Base-by-base conservation (phyloP, 192 early-diverging fungal genomes). In the Coemansia pectinata region DNA sequence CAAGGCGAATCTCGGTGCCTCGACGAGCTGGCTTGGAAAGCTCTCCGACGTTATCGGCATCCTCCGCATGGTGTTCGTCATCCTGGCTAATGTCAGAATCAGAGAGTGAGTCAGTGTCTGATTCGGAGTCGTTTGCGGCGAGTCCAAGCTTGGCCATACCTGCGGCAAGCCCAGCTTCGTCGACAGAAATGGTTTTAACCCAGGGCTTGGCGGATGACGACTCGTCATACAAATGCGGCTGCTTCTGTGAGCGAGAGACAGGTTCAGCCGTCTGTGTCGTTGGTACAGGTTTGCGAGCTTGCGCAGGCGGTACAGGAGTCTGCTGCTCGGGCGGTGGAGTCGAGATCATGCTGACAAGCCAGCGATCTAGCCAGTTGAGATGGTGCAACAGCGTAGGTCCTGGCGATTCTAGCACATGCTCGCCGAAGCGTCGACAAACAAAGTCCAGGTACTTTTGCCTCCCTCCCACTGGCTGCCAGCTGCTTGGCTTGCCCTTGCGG, bases 1-100 rank as follows among this genome's bases (percentile, higher is more conserved):
- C 85, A 55, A 96, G 79, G 9, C 91, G 84, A 47, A 95, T 87
- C 55, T 92, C 90, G 12, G 87, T 92, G n/a, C 93, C 95, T 14
- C 86, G 78, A 15, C 86, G 87, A 0, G 67, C 65, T n/a, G 87
- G 81, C 44, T 80, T 84, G 44, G 80, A 67, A 6, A 77, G 74
- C 9, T 53, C 73, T 9, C 72, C 75, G 2, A 42, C 65, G 0
- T 7, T 39, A 14, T 45, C 62, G 23, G 17, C 29, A 3, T 33
- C 50, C 0, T 36, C 42, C 0, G 66, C 12, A 0, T 72, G 63
- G 8, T 73, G 66, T 2, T 77, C 69, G 33, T 39, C 63, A 11
- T 77, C 62, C 3, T 70, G 63, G 25, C 66, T 41, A 6, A 33
- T 25, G 55, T 63, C 57, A 11, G 40, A 12, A 6, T 45, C 67